Percentiles rank a stretch among this genome's conserved stretches.
phyloP scores from a whole-genome alignment of 495 filamentous ascomycete genomes.

The Xylaria cubensis region DNA sequence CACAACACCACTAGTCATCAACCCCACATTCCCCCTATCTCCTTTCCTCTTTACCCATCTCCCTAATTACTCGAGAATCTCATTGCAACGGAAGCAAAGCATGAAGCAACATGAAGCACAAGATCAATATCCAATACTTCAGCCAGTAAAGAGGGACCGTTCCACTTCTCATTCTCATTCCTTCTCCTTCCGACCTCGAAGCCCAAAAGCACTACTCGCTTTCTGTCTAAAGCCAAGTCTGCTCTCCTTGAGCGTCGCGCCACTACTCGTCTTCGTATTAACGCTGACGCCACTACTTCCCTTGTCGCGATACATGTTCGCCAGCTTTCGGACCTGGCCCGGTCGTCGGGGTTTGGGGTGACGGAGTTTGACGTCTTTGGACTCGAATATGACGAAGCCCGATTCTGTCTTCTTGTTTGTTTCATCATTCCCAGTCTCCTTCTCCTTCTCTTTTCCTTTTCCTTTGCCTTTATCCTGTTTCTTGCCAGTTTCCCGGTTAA shows the following conservation, averaged over 20 bases:
- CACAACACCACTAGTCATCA: background rate
- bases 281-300: conserved; percentile 34
- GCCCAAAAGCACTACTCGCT: conserved; percentile 39
- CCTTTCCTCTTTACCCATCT: background rate
- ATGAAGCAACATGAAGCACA: conserved; percentile 9
- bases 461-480: conserved; percentile 29
- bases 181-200: conserved; percentile 18
- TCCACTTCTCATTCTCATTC: background rate
- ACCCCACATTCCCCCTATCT: background rate
- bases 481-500: background rate
- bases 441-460: conserved; percentile 32
- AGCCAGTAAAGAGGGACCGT: background rate
- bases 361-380: conserved; percentile 38
- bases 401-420: conserved; percentile 40
- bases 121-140: conserved; percentile 18
- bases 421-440: conserved; percentile 32
- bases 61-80: background rate
- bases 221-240: conserved; percentile 10
- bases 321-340: conserved; percentile 38
- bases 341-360: conserved; percentile 41
- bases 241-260: conserved; percentile 13
- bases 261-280: conserved; percentile 31
- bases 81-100: background rate
- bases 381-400: conserved; percentile 39
- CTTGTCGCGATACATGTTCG: conserved; percentile 43